A percentile compares a stretch with the other conserved stretches of the same genome.
Conservation (phyloP, 441 rosid species). For the Codiaeum variegatum region DNA sequence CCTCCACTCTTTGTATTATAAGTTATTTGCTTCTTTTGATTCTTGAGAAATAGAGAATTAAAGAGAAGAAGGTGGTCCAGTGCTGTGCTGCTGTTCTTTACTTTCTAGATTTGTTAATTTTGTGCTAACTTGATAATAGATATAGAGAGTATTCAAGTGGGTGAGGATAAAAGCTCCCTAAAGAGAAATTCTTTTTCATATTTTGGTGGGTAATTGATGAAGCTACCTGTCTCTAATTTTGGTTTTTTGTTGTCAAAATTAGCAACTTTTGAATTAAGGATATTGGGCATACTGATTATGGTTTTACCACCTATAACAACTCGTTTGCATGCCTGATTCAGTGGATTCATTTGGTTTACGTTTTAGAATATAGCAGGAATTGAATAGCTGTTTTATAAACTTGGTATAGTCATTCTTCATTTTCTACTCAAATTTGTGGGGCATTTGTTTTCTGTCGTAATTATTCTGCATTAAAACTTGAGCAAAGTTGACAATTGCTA, state of each 20-base stretch:
- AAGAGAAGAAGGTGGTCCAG: background rate
- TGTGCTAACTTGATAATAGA: background rate
- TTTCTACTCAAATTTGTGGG: background rate
- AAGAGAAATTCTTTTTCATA: background rate
- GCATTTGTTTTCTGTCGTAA: background rate
- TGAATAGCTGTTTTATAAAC: background rate
- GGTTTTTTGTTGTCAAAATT: background rate
- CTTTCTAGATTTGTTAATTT: background rate
- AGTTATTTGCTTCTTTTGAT: background rate
- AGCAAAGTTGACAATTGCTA: background rate
- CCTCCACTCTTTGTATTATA: background rate
- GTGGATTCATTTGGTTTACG: background rate
- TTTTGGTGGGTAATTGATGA: background rate
- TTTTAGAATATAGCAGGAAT: background rate
- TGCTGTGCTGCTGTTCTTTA: conserved; percentile 1
- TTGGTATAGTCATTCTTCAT: background rate
- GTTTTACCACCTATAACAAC: background rate
- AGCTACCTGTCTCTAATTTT: background rate
- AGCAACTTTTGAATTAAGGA: background rate
- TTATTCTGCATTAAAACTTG: background rate
- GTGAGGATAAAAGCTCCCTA: background rate
- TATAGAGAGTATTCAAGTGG: background rate
- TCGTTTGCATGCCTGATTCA: background rate
- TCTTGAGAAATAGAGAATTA: background rate
- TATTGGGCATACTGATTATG: background rate